These are phyloP conservation scores for Mycena leptocephala DNA, from an alignment of 768 basidiomycete species.

Conservation along the genomic window DNA sequence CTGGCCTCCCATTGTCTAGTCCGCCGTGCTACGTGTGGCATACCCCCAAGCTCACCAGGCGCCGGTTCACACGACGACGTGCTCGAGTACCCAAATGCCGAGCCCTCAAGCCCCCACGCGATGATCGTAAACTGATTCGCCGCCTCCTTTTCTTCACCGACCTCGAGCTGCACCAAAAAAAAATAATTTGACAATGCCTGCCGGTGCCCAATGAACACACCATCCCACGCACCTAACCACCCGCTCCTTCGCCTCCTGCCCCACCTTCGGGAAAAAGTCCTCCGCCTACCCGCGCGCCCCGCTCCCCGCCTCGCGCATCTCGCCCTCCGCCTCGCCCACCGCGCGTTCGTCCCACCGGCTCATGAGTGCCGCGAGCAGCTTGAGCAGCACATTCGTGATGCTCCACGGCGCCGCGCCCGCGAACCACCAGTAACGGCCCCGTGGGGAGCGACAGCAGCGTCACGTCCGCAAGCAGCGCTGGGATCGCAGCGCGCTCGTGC, in stretches of 20 bases:
- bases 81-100: constrained; percentile 71
- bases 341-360: constrained; percentile 70
- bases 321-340: constrained; percentile 46
- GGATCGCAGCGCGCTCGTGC: constrained; percentile 78
- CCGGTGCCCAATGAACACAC: not conserved
- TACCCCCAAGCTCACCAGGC: not conserved
- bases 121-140: constrained; percentile 79
- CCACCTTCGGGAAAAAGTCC: constrained; percentile 83
- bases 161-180: constrained; percentile 21
- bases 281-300: constrained; percentile 80
- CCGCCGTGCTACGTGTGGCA: not conserved
- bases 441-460: constrained; percentile 89
- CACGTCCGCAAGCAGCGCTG: constrained; percentile 81
- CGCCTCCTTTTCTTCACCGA: constrained; percentile 68
- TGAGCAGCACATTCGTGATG: constrained; percentile 90
- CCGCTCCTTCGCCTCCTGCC: constrained; percentile 81
- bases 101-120: constrained; percentile 75
- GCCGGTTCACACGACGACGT: not conserved
- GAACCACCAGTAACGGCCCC: constrained; percentile 89
- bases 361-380: constrained; percentile 81
- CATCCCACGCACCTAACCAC: constrained; percentile 70
- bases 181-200: no score
- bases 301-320: constrained; percentile 37
- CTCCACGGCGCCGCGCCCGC: constrained; percentile 90
- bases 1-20: not conserved